Evolutionary conservation across 2,329 filamentous ascomycete genomes (phyloP), one percentile per base, ranked within the genome.

Genomic region (Orbilia ellipsospora): DNA sequence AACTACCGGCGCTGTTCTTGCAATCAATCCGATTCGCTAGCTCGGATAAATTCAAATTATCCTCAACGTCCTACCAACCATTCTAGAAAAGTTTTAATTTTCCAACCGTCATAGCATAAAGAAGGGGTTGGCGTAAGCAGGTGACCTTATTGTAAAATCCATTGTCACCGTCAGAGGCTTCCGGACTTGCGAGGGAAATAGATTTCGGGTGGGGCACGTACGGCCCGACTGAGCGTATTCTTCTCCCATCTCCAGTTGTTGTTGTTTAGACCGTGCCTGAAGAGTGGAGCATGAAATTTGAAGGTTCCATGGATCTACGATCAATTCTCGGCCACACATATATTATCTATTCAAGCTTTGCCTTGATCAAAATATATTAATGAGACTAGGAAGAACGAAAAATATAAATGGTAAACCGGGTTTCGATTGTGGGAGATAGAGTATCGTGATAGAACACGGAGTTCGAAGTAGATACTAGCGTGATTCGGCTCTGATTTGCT

Each of bases 21-120:
- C 66, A 77, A 77, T 72, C 52, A 67, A 77, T 70, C 73, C 65
- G 73, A 77, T 77, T 72, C 60, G 67, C 62, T 65, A 52, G 55
- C 62, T 66, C 67, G 65, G 65, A 77, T 77, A 77, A 72, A 72
- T 77, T 56, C 66, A 67, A 54, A 66, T 67, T 77, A 66, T 20
- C 45, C 59, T 60, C 52, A 61, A 69, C 48, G 55, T 55, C 23
- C 26, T 51, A 50, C 42, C 56, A 45, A 59, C 62, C 54, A 18
- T 74, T 75, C 72, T 75, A 75, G 72, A 75, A 75, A 18, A 31
- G 57, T 52, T 23, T 20, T 23, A 20, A 52, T 52, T 52, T 52
- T 52, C n/a, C 50, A 40, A 18, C 44, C 15, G 54, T 28, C 28
- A 51, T 36, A 42, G 16, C 31, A 26, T 20, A 51, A 36, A 18